Base-by-base conservation (phyloP, 257 asterid genomes). In the Nicotiana tabacum region DNA sequence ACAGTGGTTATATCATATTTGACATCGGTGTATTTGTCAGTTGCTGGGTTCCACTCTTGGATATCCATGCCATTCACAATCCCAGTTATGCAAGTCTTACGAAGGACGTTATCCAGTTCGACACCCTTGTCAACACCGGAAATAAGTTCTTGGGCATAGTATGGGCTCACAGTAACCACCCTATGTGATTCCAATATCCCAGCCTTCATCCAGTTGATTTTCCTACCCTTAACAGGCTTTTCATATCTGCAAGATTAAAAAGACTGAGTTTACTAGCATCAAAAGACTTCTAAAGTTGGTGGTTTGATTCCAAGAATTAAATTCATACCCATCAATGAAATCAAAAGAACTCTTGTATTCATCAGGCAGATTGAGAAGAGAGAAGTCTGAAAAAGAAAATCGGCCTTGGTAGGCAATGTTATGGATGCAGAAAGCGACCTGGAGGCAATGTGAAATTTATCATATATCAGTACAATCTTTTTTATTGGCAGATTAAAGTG, bases 321-420 rank as follows among this genome's bases (percentile, higher is more conserved):
- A 65, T 79, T 58, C 91, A 43, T 92, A 96, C 99, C 99, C 99
- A 57, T 94, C 98, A 9, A 90, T 85, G 95, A 94, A 96, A 85
- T 94, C 98, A 16, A 96, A 94, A 66, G 98, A 96, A 83, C 97
- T 91, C 89, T 83, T 93, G 90, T 62, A 93, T 33, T 85, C 81
- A 82, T 93, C 94, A 3, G 98, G 98, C 83, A 96, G 89, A 84
- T 94, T 93, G 86, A 96, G 98, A 82, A 87, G 93, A 53, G 87
- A 33, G 88, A 91, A 94, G 90, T 93, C 99, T 0, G 94, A 82
- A 90, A 91, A 94, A n/a, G 90, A 43, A 67, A 93, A 94, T 89
- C 98, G 90, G 33, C 99, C 99, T 85, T 93, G 99, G 84, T 96
- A 96, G 51, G 99, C 98, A 77, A 96, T 93, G 97, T 96, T 96